phyloP scores from a whole-genome alignment of 257 asterid species.

The Salvia splendens region DNA sequence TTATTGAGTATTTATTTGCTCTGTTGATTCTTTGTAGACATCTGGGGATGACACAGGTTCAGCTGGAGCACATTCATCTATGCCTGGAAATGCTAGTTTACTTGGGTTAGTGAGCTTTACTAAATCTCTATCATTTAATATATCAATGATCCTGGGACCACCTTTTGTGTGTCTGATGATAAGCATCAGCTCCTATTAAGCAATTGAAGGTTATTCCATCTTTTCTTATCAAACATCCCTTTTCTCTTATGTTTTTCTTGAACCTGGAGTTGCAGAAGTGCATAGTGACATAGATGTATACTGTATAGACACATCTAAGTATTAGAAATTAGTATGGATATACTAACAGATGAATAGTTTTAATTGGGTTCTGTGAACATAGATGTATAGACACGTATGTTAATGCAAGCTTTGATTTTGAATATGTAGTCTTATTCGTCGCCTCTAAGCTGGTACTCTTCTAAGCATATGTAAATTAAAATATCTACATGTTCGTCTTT shows the following conservation, averaged over 20 bases:
- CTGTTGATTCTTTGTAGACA: conserved; percentile 48
- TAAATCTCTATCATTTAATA: conserved; percentile 5
- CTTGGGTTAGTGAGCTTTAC: conserved; percentile 67
- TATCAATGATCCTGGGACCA: conserved; percentile 11
- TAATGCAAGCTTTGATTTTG: background rate
- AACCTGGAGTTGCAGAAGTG: background rate
- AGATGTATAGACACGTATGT: background rate
- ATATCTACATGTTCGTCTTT: background rate
- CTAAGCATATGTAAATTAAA: background rate
- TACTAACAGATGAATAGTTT: background rate
- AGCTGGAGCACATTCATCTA: conserved; percentile 53
- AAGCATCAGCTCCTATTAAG: background rate
- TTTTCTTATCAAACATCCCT: conserved; percentile 1
- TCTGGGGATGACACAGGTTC: conserved; percentile 62
- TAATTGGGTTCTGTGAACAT: too few relatives aligned
- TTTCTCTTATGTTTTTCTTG: conserved; percentile 10
- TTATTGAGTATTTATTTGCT: conserved; percentile 11
- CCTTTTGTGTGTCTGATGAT: conserved; percentile 11
- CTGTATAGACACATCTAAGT: background rate
- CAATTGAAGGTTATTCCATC: conserved; percentile 19
- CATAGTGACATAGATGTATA: conserved; percentile 2
- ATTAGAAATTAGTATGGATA: conserved; percentile 23
- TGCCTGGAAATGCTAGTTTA: conserved; percentile 93
- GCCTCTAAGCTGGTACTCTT: background rate
- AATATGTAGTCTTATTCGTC: conserved; percentile 2